These are phyloP conservation scores for Noccaea bulbosa DNA, from an alignment of 345 rosid species.

Conservation along the genomic window DNA sequence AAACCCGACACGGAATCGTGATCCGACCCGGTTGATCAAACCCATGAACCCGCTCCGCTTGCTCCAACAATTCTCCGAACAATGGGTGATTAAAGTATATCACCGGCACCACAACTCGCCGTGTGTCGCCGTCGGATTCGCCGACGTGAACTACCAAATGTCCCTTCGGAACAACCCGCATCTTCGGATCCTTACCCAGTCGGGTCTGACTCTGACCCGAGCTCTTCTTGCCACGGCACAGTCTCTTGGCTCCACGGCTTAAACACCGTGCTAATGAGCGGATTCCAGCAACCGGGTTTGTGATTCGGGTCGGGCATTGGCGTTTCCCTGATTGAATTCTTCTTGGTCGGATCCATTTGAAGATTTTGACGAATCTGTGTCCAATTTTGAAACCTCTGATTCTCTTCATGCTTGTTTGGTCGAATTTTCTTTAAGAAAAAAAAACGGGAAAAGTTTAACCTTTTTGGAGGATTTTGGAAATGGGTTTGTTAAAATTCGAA, in stretches of 20 bases:
- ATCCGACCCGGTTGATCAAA: constrained; percentile 77
- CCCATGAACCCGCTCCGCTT: constrained; percentile 79
- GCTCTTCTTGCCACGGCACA: constrained; percentile 21
- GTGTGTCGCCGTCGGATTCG: constrained; percentile 51
- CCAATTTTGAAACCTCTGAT: constrained; percentile 62
- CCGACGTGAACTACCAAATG: constrained; percentile 81
- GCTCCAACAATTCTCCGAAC: constrained; percentile 72
- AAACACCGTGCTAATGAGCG: constrained; percentile 46
- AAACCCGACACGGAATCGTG: constrained; percentile 71
- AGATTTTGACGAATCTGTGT: constrained; percentile 51
- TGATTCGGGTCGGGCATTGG: constrained; percentile 3
- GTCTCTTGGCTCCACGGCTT: constrained; percentile 49
- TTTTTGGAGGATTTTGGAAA: too few relatives aligned
- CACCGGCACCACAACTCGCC: constrained; percentile 71
- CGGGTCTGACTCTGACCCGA: constrained; percentile 48
- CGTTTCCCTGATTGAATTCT: constrained; percentile 35
- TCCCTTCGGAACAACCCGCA: constrained; percentile 63
- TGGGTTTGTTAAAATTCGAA: too few relatives aligned
- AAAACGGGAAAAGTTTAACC: too few relatives aligned
- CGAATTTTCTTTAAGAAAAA: neutral
- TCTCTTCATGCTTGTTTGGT: constrained; percentile 46
- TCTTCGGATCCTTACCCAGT: constrained; percentile 48
- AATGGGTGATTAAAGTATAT: constrained; percentile 84
- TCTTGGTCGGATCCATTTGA: constrained; percentile 51
- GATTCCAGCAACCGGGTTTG: constrained; percentile 49